A percentile compares a stretch with the other conserved stretches of the same genome.
These are phyloP conservation scores for Ogataea ramenticola DNA, from an alignment of 805 yeast genomes.

Conservation along the genomic window DNA sequence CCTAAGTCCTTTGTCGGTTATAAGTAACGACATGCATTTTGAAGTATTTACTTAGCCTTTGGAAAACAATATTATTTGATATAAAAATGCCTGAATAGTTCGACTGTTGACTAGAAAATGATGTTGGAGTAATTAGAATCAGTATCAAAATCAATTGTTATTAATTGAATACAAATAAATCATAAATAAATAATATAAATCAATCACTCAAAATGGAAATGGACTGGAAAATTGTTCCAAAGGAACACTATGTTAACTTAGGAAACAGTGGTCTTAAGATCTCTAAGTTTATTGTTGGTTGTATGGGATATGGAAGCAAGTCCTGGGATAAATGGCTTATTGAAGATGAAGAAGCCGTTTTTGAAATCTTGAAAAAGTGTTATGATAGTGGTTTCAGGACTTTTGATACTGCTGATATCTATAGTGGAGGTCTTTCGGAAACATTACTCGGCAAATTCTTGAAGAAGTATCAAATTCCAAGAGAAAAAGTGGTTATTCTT, in stretches of 20 bases:
- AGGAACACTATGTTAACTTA: conserved; percentile 13
- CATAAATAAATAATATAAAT: no score
- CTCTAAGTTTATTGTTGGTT: conserved; percentile 44
- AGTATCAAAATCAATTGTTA: no score
- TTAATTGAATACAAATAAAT: no score
- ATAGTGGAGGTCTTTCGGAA: conserved; percentile 43
- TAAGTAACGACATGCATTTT: no score
- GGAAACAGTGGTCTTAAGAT: conserved; percentile 44
- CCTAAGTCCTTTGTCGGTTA: no score
- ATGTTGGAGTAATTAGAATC: no score
- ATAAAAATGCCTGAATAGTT: no score
- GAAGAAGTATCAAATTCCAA: conserved; percentile 39
- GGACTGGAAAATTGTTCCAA: conserved; percentile 5
- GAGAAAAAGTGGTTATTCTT: conserved; percentile 50
- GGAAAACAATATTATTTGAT: no score
- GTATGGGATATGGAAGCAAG: conserved; percentile 46
- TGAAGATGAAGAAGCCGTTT: conserved; percentile 40
- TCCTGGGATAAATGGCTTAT: conserved; percentile 37
- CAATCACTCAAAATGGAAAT: not conserved
- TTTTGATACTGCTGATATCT: conserved; percentile 44
- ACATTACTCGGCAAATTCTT: conserved; percentile 45
- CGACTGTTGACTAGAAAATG: no score
- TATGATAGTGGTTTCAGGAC: conserved; percentile 42
- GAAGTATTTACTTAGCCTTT: no score
- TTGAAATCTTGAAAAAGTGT: conserved; percentile 35